Base-by-base conservation (phyloP, 345 rosid species). In the Iberis pinnata region DNA sequence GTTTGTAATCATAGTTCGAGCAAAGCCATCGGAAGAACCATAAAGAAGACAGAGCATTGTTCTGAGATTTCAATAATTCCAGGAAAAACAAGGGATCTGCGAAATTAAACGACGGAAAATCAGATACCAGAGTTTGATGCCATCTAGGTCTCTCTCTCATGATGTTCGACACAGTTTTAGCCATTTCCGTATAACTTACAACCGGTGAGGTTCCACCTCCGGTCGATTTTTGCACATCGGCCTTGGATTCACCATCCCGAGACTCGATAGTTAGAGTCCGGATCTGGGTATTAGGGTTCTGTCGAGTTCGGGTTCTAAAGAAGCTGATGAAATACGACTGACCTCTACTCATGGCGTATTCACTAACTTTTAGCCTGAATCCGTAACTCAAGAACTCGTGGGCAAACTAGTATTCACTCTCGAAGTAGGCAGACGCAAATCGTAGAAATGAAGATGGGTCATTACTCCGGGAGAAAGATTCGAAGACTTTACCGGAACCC, bases 11-110 rank as follows among this genome's bases (percentile, higher is more conserved):
- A 8, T 54, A 63, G 17, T 53, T 53, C 0, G 72, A 75, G 16
- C 61, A 64, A 59, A 80, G 42, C 86, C 89, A 83, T 31, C 59
- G 61, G 37, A 76, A 79, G 74, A 79, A 81, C 42, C 69, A 60
- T 8, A 79, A 9, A n/a, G 83, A 73, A 2, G 78, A 63, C 64
- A 81, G 17, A 38, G 70, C 76, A 62, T 78, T 80, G 39, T 48
- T 75, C 65, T 82, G 90, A 33, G 49, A 69, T 56, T 55, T 71
- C 72, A 77, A 47, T 14, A 86, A 4, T 66, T 77, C 73, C 2
- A 53, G 43, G 43, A 83, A 70, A 64, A 86, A 79, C 32, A 35
- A 25, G 26, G 84, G 82, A 41, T 77, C 78, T 11, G 73, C 52
- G 49, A 81, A 79, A 70, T 67, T 60, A 59, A 79, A 71, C 49